phyloP scores from a whole-genome alignment of 768 basidiomycete species.

The Boletellus emodensis region DNA sequence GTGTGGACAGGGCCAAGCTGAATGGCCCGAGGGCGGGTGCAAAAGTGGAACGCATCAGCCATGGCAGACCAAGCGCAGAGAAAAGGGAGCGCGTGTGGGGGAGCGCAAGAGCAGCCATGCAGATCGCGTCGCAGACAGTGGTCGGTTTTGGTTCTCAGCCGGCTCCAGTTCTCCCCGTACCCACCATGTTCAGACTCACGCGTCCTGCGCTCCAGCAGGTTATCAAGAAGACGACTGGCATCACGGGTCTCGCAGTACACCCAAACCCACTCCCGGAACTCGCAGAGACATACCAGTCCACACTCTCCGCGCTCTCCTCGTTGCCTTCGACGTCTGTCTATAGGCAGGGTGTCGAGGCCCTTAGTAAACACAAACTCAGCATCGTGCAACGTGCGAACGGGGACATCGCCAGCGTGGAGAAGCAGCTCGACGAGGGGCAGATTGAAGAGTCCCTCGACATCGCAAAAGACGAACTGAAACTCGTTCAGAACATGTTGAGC shows the following conservation, averaged over 20 bases:
- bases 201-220: slow-evolving; percentile 63
- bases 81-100: slow-evolving; percentile 30
- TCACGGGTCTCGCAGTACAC: slow-evolving; percentile 82
- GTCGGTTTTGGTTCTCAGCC: slow-evolving; percentile 1
- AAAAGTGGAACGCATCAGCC: slow-evolving; percentile 18
- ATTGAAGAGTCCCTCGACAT: slow-evolving; percentile 83
- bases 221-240: slow-evolving; percentile 78
- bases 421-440: slow-evolving; percentile 74
- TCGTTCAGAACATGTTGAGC: slow-evolving; percentile 81
- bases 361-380: slow-evolving; percentile 75
- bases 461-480: slow-evolving; percentile 75
- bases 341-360: slow-evolving; percentile 81
- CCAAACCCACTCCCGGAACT: slow-evolving; percentile 81
- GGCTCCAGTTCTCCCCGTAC: slow-evolving; percentile 14
- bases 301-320: slow-evolving; percentile 60
- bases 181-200: slow-evolving; percentile 70
- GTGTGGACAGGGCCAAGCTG: slow-evolving; percentile 36
- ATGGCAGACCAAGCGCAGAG: slow-evolving; percentile 22
- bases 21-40: slow-evolving; percentile 28
- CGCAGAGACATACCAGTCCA: slow-evolving; percentile 68
- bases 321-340: slow-evolving; percentile 86
- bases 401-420: slow-evolving; percentile 65
- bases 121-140: neutral
- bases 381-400: slow-evolving; percentile 67
- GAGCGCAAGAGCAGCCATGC: slow-evolving; percentile 41